Evolutionary conservation across 1,139 yeast species (phyloP).

Genomic region (Pichia sp.): DNA sequence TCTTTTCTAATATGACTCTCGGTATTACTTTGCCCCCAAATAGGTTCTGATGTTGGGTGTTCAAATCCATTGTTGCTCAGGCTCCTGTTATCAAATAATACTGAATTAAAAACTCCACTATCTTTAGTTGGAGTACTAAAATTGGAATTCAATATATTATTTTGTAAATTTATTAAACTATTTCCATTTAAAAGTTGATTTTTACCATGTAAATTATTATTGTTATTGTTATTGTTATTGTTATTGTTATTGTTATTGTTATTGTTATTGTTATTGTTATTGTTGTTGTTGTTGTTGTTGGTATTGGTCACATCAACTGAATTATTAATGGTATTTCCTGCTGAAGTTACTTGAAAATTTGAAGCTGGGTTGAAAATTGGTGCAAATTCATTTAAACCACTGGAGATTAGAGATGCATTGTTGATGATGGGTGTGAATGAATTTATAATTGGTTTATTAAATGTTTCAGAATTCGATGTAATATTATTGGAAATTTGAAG

Average conservation of each 20-base stretch:
- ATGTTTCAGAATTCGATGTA: not conserved
- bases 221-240: not conserved
- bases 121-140: not conserved
- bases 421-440: not conserved
- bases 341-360: not conserved
- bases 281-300: not conserved
- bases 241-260: not conserved
- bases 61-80: not conserved
- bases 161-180: not conserved
- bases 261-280: not conserved
- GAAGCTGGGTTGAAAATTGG: not conserved
- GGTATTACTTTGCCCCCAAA: slow-evolving; percentile 1
- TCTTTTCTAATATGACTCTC: not conserved
- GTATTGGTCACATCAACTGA: not conserved
- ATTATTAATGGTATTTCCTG: not conserved
- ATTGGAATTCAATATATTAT: not conserved
- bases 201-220: not conserved
- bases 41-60: not conserved
- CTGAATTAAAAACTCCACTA: not conserved
- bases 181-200: not conserved
- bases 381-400: not conserved
- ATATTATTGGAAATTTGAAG: not conserved
- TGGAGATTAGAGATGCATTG: not conserved
- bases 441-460: not conserved
- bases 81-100: slow-evolving; percentile 3